Evolutionary conservation across 176 grass and related monocot genomes (phyloP), one percentile per base, ranked within the genome.

Genomic region (Sorghum bicolor): DNA sequence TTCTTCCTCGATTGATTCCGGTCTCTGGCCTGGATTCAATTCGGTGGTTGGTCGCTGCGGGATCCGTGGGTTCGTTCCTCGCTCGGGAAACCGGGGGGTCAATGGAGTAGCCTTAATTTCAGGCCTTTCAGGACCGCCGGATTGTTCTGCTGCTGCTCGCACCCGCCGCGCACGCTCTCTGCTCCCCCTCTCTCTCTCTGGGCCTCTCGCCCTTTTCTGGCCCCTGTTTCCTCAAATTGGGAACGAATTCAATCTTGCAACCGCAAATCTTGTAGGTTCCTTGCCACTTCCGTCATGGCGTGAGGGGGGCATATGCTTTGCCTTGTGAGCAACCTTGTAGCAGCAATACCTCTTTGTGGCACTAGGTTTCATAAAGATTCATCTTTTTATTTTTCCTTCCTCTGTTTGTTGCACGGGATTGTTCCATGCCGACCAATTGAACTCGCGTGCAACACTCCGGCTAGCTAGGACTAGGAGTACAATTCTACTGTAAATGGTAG

Each of bases 211-310:
- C 12, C 66, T 47, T 10, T 75, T 22, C 19, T 8, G 2, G 1
- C 26, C 25, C 63, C 16, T 77, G 67, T 64, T 82, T 58, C 28
- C 74, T 67, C 79, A 22, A 38, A 31, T 82, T 80, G 66, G 72
- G 26, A 68, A 70, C 67, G 36, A 67, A 64, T 79, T 74, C 55
- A 72, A 67, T 82, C 61, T 25, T 17, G 37, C 5, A 14, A 30
- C 47, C 24, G 1, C 5, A 41, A 79, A 12, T n/a, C 50, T 80
- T 52, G 19, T 33, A 70, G 80, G 48, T 64, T 39, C 14, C 41
- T 83, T 53, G 63, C 80, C 39, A 13, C 39, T 90, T 87, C 19
- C 8, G 70, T 70, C 69, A 39, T 1, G 17, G 8, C 44, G 17
- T 17, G 28, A 29, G 33, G 30, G 24, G 47, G 22, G 3, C 3